A percentile compares a stretch with the other conserved stretches of the same genome.
Conservation (phyloP, 1,284 basidiomycete genomes). For the Ceratobasidium papillatum region DNA sequence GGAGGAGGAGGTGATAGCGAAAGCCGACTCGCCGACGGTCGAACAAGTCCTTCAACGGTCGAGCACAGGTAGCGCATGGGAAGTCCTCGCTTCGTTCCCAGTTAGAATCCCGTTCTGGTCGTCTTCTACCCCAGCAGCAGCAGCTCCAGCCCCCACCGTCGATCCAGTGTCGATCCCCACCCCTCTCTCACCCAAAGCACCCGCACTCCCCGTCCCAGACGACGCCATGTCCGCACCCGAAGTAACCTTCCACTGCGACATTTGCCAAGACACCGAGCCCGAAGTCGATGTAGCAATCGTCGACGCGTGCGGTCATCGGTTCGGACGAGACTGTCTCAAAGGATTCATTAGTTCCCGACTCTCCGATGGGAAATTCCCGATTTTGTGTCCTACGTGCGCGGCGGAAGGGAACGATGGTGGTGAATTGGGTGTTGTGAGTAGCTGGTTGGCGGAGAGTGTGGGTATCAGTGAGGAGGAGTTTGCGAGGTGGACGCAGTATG, state of each 20-base stretch:
- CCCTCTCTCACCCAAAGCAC: slow-evolving; percentile 5
- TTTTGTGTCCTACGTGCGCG: slow-evolving; percentile 66
- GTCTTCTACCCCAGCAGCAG: neutral
- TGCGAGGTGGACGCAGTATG: slow-evolving; percentile 62
- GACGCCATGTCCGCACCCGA: neutral
- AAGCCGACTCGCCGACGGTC: neutral
- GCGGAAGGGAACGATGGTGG: slow-evolving; percentile 52
- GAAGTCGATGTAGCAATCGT: slow-evolving; percentile 60
- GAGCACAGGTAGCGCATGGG: slow-evolving; percentile 24
- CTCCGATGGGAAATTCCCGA: slow-evolving; percentile 64
- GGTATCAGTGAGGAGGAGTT: slow-evolving; percentile 61
- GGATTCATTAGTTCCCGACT: slow-evolving; percentile 59
- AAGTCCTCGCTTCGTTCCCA: slow-evolving; percentile 1
- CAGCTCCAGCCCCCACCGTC: neutral
- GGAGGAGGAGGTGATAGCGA: neutral
- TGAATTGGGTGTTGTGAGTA: slow-evolving; percentile 48
- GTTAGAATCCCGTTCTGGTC: slow-evolving; percentile 24
- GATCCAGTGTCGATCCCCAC: slow-evolving; percentile 7
- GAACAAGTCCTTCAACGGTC: neutral
- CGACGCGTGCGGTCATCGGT: slow-evolving; percentile 60
- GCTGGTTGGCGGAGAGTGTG: slow-evolving; percentile 54
- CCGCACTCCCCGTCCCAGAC: neutral
- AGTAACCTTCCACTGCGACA: slow-evolving; percentile 61
- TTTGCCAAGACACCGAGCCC: slow-evolving; percentile 64
- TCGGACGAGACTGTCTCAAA: slow-evolving; percentile 64